A percentile compares a stretch with the other conserved stretches of the same genome.
Conservation (phyloP, 176 grass and related monocot species). For the Elymus sibiricus region DNA sequence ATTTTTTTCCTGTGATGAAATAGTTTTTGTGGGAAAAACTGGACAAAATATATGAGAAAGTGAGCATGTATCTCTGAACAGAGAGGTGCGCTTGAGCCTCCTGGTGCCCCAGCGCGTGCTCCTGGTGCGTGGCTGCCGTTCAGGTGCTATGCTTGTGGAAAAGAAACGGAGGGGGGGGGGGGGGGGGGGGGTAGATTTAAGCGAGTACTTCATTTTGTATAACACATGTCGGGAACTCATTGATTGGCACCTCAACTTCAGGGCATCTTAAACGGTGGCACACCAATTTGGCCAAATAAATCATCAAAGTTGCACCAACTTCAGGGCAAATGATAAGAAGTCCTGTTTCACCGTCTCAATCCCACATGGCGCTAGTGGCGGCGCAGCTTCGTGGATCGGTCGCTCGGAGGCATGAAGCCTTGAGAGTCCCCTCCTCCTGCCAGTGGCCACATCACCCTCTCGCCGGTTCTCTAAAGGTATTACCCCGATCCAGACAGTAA, state of each 20-base stretch:
- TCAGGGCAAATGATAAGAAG: neutral
- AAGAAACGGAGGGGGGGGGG: no score
- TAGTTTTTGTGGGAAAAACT: neutral
- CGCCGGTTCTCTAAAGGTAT: conserved; percentile 32
- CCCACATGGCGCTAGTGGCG: conserved; percentile 35
- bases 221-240: neutral
- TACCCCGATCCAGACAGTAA: neutral
- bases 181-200: neutral
- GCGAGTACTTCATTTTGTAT: neutral
- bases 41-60: neutral
- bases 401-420: neutral
- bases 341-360: neutral
- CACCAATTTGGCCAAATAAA: neutral
- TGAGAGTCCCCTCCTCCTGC: neutral
- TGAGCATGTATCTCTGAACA: neutral
- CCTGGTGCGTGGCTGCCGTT: neutral
- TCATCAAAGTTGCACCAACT: neutral
- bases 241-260: neutral
- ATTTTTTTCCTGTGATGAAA: neutral
- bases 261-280: neutral
- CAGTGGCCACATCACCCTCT: neutral
- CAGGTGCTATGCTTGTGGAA: neutral
- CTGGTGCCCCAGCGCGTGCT: neutral
- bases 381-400: conserved; percentile 35
- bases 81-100: neutral